A percentile compares a stretch with the other conserved stretches of the same genome.
Evolutionary conservation across 2,329 filamentous ascomycete species (phyloP).

Genomic region (Ceratocystis variospora): DNA sequence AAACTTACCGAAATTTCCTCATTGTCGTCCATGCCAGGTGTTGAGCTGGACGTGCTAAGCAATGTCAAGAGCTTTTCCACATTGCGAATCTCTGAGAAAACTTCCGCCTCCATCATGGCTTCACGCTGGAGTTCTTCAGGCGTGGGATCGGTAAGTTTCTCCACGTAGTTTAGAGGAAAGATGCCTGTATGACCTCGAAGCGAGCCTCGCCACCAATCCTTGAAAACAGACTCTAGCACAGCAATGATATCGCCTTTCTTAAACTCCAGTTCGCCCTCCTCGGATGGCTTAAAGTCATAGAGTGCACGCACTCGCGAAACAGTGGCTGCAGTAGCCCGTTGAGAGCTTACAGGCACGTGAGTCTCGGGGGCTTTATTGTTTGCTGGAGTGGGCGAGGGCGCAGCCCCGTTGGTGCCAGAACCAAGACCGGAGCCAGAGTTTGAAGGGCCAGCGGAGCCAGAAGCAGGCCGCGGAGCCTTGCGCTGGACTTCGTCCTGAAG

Average conservation of each 20-base stretch:
- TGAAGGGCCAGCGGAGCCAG: slow-evolving; percentile 22
- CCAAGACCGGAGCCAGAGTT: slow-evolving; percentile 24
- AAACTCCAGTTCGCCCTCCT: slow-evolving; percentile 89
- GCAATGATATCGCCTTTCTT: slow-evolving; percentile 95
- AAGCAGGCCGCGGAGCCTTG: slow-evolving; percentile 31
- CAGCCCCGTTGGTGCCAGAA: background rate
- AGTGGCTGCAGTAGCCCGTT: slow-evolving; percentile 83
- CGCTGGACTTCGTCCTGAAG: slow-evolving; percentile 71
- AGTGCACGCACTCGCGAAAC: slow-evolving; percentile 87
- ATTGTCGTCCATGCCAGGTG: slow-evolving; percentile 75
- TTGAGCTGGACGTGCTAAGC: slow-evolving; percentile 72
- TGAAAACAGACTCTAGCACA: slow-evolving; percentile 93
- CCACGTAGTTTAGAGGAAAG: slow-evolving; percentile 96
- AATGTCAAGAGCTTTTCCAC: slow-evolving; percentile 65
- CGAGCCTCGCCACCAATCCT: slow-evolving; percentile 98
- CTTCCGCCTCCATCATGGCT: slow-evolving; percentile 78
- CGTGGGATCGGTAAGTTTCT: slow-evolving; percentile 90
- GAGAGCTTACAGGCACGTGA: slow-evolving; percentile 44
- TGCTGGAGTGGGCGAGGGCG: background rate
- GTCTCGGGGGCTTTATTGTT: slow-evolving; percentile 21
- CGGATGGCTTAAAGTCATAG: slow-evolving; percentile 88
- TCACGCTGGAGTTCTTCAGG: slow-evolving; percentile 87
- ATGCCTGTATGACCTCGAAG: slow-evolving; percentile 91
- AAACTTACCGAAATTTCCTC: slow-evolving; percentile 75
- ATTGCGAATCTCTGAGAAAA: slow-evolving; percentile 51